Base-by-base conservation (phyloP, 129 eudicot species). In the Centrapalus pauciflorus region DNA sequence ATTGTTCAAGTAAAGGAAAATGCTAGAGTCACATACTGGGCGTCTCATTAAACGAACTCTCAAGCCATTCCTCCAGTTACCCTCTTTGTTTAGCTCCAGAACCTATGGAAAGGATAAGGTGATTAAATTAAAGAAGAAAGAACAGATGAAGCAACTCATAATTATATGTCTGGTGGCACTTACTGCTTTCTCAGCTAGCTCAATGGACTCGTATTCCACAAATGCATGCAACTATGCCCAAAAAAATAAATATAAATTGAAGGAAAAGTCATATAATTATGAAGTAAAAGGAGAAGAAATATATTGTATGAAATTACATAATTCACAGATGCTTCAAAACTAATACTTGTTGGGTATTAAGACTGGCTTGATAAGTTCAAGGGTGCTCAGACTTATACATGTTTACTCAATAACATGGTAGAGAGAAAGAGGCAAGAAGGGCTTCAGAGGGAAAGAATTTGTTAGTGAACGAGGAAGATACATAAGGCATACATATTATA, bases 131-230 rank as follows among this genome's bases (percentile, higher is more conserved):
- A 11, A 9, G 56, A 61, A 26, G 12, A 63, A 66, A 67, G 25
- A 11, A 71, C 7, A 21, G 3, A 55, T 27, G 4, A 25, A 19
- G 29, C n/a, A 40, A 24, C 43, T 61, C 7, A 28, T 48, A 67
- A 9, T 34, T 50, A n/a, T 48, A 55, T 58, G 29, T 46, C n/a
- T 3, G 5, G 20, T 19, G 61, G 19, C 19, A 58, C 95, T 12
- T 82, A 93, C 99, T 75, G 96, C 99, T 74, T 84, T 89, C 83
- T 93, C 99, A 25, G 99, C 99, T 23, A 76, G 69, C 50, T 89
- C 96, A 75, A 81, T 64, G 0, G 96, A 72, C 66, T 86, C 99
- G 64, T 93, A 93, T 80, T 93, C 99, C 84, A 89, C 99, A 84
- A 89, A 93, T 33, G 95, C 95, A 55, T 93, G 96, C 80, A 93